Percentiles rank a stretch among this genome's conserved stretches.
Conservation (phyloP, 1,139 yeast species). For the Geotrichum klebahnii region DNA sequence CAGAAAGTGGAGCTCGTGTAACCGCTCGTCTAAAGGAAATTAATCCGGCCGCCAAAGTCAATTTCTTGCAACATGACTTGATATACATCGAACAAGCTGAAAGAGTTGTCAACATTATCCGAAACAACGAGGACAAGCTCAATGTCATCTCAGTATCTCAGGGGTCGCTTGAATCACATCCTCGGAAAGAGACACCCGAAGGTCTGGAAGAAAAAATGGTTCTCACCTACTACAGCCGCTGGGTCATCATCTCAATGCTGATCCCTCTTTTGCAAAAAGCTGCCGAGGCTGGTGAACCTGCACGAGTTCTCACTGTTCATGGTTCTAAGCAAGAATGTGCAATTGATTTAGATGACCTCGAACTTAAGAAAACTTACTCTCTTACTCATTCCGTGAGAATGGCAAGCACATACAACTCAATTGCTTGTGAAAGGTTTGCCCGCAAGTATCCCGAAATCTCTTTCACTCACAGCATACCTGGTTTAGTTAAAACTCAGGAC, state of each 20-base stretch:
- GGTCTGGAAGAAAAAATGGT: constrained; percentile 34
- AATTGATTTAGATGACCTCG: constrained; percentile 30
- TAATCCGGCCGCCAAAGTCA: constrained; percentile 28
- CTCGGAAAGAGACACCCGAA: constrained; percentile 32
- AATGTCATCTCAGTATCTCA: constrained; percentile 31
- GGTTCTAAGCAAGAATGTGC: constrained; percentile 30
- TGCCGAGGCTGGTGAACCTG: constrained; percentile 28
- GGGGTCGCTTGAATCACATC: constrained; percentile 28
- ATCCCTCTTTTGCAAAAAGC: constrained; percentile 30
- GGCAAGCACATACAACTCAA: constrained; percentile 27
- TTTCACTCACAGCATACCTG: constrained; percentile 35
- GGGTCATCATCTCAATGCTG: constrained; percentile 30
- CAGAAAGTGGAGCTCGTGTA: constrained; percentile 28
- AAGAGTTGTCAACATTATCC: constrained; percentile 26
- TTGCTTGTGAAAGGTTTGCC: constrained; percentile 30
- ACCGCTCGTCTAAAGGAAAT: constrained; percentile 27
- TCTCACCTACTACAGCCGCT: constrained; percentile 34
- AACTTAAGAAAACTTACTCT: constrained; percentile 28
- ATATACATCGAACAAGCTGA: constrained; percentile 32
- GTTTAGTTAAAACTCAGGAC: constrained; percentile 31
- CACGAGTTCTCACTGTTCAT: constrained; percentile 34
- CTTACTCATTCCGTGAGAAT: constrained; percentile 1
- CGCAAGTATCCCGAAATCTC: constrained; percentile 30
- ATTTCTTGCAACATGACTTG: constrained; percentile 32
- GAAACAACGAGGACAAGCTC: constrained; percentile 30